phyloP scores from a whole-genome alignment of 2,329 filamentous ascomycete genomes.

The Cercospora nicotianae region DNA sequence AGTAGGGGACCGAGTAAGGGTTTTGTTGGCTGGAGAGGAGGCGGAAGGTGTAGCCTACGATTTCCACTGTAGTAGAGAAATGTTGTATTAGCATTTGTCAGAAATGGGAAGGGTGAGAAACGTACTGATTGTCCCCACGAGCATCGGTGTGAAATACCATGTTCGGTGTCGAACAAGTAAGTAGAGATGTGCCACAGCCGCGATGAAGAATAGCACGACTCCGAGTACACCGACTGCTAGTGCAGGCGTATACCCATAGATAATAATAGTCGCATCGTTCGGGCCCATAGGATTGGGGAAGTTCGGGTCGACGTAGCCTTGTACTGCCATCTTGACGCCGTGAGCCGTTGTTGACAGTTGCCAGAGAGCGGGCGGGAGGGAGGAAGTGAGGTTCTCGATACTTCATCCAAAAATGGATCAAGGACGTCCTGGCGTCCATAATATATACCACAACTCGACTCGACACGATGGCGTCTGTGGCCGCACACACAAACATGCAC shows the following conservation, averaged over 20 bases:
- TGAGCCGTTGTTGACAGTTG: not conserved
- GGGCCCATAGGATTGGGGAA: conserved; percentile 52
- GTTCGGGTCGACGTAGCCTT: conserved; percentile 53
- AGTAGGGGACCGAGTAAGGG: conserved; percentile 57
- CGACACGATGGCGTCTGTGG: not conserved
- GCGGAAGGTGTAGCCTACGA: conserved; percentile 54
- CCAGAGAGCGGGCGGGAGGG: too few relatives aligned
- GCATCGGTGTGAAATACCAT: conserved; percentile 52
- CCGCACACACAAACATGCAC: not conserved
- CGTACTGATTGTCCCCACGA: conserved; percentile 41
- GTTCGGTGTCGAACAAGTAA: conserved; percentile 41
- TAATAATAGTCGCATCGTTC: conserved; percentile 52
- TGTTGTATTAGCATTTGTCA: not conserved
- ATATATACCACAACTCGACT: not conserved
- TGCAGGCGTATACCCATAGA: conserved; percentile 54
- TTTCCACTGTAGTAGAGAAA: conserved; percentile 42
- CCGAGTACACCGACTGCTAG: conserved; percentile 49
- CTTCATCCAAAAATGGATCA: not conserved
- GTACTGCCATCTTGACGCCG: not conserved
- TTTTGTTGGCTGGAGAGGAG: conserved; percentile 52
- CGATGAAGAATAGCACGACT: conserved; percentile 47
- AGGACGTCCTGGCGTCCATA: not conserved
- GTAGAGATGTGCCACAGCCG: conserved; percentile 43
- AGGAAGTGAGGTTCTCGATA: not conserved
- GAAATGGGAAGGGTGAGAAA: too few relatives aligned